Percentiles rank a stretch among this genome's conserved stretches.
Conservation (phyloP, 306 rosid genomes). For the Glycyrrhiza uralensis region DNA sequence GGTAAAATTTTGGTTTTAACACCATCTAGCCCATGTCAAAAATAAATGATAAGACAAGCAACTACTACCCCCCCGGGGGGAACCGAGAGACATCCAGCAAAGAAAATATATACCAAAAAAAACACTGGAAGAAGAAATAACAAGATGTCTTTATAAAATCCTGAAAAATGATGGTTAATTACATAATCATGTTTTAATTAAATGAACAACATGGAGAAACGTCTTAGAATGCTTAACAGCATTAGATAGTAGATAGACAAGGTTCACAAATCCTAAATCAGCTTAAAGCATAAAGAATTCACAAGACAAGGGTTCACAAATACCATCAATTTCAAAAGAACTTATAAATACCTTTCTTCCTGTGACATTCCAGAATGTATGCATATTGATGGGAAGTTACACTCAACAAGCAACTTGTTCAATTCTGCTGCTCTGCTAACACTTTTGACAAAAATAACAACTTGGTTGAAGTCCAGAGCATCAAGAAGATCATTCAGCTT, state of each 20-base stretch:
- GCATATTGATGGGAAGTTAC: constrained; percentile 74
- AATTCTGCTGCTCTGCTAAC: constrained; percentile 69
- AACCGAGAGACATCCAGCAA: not conserved
- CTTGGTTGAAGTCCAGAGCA: constrained; percentile 78
- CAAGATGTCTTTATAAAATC: not conserved
- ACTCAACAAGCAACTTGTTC: constrained; percentile 70
- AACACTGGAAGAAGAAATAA: not conserved
- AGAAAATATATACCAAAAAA: not conserved
- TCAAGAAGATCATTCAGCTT: constrained; percentile 79
- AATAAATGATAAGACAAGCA: not conserved
- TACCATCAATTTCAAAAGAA: constrained; percentile 1
- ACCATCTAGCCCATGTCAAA: not conserved
- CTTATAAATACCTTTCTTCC: constrained; percentile 61
- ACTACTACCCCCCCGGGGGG: not conserved
- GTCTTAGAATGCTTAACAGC: not conserved
- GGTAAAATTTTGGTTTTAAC: not conserved
- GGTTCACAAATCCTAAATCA: not conserved
- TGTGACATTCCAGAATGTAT: constrained; percentile 84
- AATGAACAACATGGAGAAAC: not conserved
- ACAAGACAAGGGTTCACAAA: not conserved
- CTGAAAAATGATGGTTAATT: not conserved
- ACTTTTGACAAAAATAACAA: constrained; percentile 75
- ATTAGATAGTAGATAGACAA: not conserved
- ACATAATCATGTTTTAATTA: not conserved
- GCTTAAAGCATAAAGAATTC: not conserved